phyloP scores from a whole-genome alignment of 169 alveolate species.

The Cryptosporidium sp. region DNA sequence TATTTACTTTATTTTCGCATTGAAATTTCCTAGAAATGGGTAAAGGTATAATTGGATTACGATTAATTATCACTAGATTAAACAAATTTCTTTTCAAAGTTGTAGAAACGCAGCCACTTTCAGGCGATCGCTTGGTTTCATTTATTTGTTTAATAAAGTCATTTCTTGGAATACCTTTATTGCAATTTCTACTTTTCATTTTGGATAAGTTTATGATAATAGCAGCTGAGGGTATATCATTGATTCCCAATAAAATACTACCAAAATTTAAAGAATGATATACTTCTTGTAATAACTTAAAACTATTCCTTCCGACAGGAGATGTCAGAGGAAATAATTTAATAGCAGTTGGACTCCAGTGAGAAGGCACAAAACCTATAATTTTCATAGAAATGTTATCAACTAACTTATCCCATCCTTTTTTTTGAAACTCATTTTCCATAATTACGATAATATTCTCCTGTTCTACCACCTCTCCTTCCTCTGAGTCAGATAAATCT shows the following conservation, averaged over 20 bases:
- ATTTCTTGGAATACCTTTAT: background rate
- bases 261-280: background rate
- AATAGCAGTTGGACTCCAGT: conserved; percentile 55
- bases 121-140: background rate
- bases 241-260: conserved; percentile 38
- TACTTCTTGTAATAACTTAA: background rate
- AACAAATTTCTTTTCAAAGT: background rate
- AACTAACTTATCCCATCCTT: conserved; percentile 18
- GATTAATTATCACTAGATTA: conserved; percentile 17
- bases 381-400: conserved; percentile 17
- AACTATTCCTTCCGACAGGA: conserved; percentile 55
- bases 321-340: conserved; percentile 30
- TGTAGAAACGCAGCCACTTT: background rate
- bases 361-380: conserved; percentile 20
- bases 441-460: conserved; percentile 19
- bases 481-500: conserved; percentile 52
- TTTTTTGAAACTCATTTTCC: conserved; percentile 19
- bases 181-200: background rate
- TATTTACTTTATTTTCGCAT: conserved; percentile 23
- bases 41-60: conserved; percentile 41
- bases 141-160: background rate
- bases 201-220: background rate
- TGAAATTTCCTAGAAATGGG: conserved; percentile 50
- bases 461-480: conserved; percentile 54
- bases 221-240: conserved; percentile 28